Percentiles rank a stretch among this genome's conserved stretches.
Evolutionary conservation across 1,284 basidiomycete genomes (phyloP).

Genomic region (Heterobasidion irregulare): DNA sequence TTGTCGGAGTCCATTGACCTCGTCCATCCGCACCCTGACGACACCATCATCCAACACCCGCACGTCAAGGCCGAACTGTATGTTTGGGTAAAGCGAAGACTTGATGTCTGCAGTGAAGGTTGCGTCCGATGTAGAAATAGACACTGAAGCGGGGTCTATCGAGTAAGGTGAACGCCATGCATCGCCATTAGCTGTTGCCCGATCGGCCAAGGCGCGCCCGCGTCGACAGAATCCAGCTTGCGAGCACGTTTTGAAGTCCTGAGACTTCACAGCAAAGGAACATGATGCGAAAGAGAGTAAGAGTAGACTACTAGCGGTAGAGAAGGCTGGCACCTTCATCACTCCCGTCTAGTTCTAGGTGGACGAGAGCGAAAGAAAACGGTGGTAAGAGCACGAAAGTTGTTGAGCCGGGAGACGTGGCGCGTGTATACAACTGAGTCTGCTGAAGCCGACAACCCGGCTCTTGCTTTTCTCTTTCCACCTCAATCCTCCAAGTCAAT

Average conservation of each 20-base stretch:
- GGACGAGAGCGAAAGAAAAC: background rate
- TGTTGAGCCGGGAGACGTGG: background rate
- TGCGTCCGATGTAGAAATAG: conserved; percentile 44
- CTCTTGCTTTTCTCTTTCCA: background rate
- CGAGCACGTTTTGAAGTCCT: conserved; percentile 88
- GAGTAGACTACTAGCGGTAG: conserved; percentile 15
- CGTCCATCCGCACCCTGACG: conserved; percentile 80
- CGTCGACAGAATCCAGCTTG: conserved; percentile 89
- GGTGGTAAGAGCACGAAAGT: background rate
- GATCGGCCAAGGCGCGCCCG: conserved; percentile 70
- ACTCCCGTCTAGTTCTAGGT: background rate
- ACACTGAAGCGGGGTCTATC: conserved; percentile 46
- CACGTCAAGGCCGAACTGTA: conserved; percentile 75
- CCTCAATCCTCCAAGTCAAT: too few species aligned
- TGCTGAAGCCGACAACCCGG: background rate
- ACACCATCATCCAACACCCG: conserved; percentile 81
- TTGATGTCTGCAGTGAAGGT: conserved; percentile 64
- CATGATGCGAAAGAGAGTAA: conserved; percentile 19
- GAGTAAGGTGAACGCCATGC: conserved; percentile 83
- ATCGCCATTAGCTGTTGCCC: conserved; percentile 45
- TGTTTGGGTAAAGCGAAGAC: conserved; percentile 75
- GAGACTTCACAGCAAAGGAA: conserved; percentile 52
- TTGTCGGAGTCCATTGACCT: conserved; percentile 68
- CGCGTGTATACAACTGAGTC: background rate
- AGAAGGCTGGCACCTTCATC: conserved; percentile 11